Percentiles rank a stretch among this genome's conserved stretches.
phyloP scores from a whole-genome alignment of 257 asterid species.

The Parsonsia alboflavescens region DNA sequence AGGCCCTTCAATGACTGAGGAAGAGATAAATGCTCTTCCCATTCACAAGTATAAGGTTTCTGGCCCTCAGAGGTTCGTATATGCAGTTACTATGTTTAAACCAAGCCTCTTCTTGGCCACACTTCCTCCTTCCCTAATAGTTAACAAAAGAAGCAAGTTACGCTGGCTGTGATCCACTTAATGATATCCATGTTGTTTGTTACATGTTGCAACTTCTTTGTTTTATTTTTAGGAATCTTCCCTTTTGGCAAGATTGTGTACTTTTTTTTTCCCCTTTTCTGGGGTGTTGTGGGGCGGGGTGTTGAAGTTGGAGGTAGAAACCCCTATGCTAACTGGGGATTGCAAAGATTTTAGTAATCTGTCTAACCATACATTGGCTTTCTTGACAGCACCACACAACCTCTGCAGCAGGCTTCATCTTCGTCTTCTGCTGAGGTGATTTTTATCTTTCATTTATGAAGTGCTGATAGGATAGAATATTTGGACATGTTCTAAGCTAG shows the following conservation, averaged over 20 bases:
- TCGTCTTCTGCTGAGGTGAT: slow-evolving; percentile 72
- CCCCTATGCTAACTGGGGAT: not conserved
- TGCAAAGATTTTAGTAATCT: not conserved
- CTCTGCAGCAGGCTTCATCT: slow-evolving; percentile 60
- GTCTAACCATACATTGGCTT: slow-evolving; percentile 14
- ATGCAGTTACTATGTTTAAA: not conserved
- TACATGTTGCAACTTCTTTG: not conserved
- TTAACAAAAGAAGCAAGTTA: not conserved
- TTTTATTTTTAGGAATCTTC: not conserved
- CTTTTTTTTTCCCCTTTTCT: not conserved
- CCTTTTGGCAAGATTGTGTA: not conserved
- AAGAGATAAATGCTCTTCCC: slow-evolving; percentile 94
- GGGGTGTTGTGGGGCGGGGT: not conserved
- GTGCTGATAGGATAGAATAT: slow-evolving; percentile 5
- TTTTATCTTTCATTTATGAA: slow-evolving; percentile 15
- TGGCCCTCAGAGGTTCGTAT: slow-evolving; percentile 60
- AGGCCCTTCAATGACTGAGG: slow-evolving; percentile 87
- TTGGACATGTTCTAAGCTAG: slow-evolving; percentile 2
- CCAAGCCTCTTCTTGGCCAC: not conserved
- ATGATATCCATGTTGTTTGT: not conserved
- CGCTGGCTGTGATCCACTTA: not conserved
- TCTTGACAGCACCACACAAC: slow-evolving; percentile 52
- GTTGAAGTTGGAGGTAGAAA: too few relatives aligned
- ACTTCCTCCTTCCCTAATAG: not conserved
- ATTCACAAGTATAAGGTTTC: slow-evolving; percentile 88